These are phyloP conservation scores for Lycium barbarum DNA, from an alignment of 257 asterid genomes.

Conservation along the genomic window DNA sequence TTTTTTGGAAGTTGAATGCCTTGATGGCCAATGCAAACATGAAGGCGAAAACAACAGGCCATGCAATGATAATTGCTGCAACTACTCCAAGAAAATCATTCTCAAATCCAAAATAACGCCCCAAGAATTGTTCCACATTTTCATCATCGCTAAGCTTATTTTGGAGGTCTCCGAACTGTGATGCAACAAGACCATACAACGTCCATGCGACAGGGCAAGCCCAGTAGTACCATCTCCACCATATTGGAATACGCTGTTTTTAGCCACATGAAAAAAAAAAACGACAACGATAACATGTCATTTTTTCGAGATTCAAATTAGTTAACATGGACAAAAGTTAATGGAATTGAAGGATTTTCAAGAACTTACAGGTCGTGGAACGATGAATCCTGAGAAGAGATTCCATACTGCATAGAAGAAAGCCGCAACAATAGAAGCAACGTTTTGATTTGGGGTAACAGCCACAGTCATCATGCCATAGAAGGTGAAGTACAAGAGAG, in stretches of 20 bases:
- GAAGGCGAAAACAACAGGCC: conserved; percentile 46
- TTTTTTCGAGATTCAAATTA: neutral
- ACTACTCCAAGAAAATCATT: conserved; percentile 58
- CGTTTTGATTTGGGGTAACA: conserved; percentile 50
- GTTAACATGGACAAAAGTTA: neutral
- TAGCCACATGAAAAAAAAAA: neutral
- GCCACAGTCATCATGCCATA: conserved; percentile 61
- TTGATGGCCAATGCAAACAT: conserved; percentile 52
- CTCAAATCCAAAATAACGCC: conserved; percentile 52
- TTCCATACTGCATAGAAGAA: conserved; percentile 45
- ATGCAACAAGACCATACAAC: conserved; percentile 48
- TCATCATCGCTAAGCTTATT: conserved; percentile 4
- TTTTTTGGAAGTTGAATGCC: conserved; percentile 61
- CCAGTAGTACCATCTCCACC: conserved; percentile 72
- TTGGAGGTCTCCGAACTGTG: conserved; percentile 49
- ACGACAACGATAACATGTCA: neutral
- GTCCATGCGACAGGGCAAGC: conserved; percentile 52
- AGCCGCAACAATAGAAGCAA: conserved; percentile 41
- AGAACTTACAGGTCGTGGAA: conserved; percentile 54
- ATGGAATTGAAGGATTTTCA: neutral
- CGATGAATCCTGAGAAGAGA: conserved; percentile 53
- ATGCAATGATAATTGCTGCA: conserved; percentile 46
- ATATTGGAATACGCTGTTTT: conserved; percentile 49
- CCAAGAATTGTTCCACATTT: conserved; percentile 53
- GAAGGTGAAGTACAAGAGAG: conserved; percentile 52